Evolutionary conservation across 2,329 filamentous ascomycete species (phyloP).

Genomic region (Mariannaea sp.): DNA sequence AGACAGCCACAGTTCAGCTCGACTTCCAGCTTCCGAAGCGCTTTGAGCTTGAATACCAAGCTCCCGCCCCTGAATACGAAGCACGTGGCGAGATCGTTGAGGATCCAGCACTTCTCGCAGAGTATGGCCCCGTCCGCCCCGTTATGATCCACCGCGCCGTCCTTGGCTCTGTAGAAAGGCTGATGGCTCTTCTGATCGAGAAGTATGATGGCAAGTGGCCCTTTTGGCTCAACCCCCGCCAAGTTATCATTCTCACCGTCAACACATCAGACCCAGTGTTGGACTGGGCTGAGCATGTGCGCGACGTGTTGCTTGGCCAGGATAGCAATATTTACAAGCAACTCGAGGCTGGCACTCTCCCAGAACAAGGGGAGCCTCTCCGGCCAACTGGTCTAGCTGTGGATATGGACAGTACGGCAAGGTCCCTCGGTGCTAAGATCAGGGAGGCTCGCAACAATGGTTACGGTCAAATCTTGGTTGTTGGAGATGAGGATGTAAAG

Average conservation of each 20-base stretch:
- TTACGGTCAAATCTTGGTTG: conserved; percentile 74
- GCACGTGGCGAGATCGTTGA: conserved; percentile 55
- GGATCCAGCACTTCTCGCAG: conserved; percentile 52
- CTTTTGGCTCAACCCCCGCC: conserved; percentile 85
- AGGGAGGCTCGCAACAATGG: conserved; percentile 71
- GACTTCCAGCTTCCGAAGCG: conserved; percentile 88
- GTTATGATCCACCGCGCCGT: conserved; percentile 87
- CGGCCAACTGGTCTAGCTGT: conserved; percentile 68
- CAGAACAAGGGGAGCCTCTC: conserved; percentile 49
- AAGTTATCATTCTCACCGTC: conserved; percentile 74
- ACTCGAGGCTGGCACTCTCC: conserved; percentile 39
- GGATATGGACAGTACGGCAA: conserved; percentile 69
- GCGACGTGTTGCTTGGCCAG: conserved; percentile 57
- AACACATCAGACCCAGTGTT: conserved; percentile 64
- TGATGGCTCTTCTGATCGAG: conserved; percentile 85
- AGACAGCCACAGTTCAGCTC: conserved; percentile 86
- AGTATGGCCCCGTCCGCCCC: conserved; percentile 66
- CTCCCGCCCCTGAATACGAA: conserved; percentile 68
- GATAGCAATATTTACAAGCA: conserved; percentile 40
- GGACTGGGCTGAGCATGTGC: conserved; percentile 52
- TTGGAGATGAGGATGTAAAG: conserved; percentile 70
- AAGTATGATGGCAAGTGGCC: conserved; percentile 81
- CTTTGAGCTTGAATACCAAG: conserved; percentile 76
- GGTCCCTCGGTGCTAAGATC: conserved; percentile 70
- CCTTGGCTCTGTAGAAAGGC: conserved; percentile 80